These are phyloP conservation scores for Setaria italica DNA, from an alignment of 202 grass and related monocot genomes.

Conservation along the genomic window DNA sequence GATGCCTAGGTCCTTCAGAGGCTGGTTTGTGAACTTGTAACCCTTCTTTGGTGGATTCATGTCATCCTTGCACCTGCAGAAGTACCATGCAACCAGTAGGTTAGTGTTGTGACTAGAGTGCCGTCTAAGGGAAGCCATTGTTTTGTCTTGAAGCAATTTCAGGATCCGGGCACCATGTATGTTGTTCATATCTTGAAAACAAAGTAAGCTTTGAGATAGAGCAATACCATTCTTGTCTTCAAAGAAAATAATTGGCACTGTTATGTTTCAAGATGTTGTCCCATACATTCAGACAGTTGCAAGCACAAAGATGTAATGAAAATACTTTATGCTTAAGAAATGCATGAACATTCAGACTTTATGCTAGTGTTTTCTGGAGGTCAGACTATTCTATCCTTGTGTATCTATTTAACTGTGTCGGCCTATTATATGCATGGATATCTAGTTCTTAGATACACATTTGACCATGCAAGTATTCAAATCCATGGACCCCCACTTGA, in stretches of 20 bases:
- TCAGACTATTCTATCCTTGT: neutral
- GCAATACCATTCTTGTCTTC: neutral
- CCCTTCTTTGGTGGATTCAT: slow-evolving; percentile 71
- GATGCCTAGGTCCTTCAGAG: slow-evolving; percentile 71
- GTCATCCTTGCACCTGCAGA: slow-evolving; percentile 72
- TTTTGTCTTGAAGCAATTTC: slow-evolving; percentile 2
- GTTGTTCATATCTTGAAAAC: neutral
- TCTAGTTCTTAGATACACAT: neutral
- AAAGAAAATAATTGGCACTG: neutral
- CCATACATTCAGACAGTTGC: neutral
- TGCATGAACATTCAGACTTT: neutral
- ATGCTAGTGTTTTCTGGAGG: neutral
- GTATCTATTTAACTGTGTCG: neutral
- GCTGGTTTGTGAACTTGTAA: slow-evolving; percentile 80
- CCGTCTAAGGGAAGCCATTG: neutral
- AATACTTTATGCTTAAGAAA: neutral
- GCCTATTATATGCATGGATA: neutral
- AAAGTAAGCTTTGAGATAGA: neutral
- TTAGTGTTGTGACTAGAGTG: slow-evolving; percentile 21
- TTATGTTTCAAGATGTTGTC: slow-evolving; percentile 8
- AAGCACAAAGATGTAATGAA: neutral
- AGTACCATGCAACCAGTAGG: neutral
- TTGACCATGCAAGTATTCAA: neutral
- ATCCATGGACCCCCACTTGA: neutral
- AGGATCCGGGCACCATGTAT: neutral